Evolutionary conservation across 805 yeast species (phyloP).

Genomic region (Wickerhamiella qilinensis): DNA sequence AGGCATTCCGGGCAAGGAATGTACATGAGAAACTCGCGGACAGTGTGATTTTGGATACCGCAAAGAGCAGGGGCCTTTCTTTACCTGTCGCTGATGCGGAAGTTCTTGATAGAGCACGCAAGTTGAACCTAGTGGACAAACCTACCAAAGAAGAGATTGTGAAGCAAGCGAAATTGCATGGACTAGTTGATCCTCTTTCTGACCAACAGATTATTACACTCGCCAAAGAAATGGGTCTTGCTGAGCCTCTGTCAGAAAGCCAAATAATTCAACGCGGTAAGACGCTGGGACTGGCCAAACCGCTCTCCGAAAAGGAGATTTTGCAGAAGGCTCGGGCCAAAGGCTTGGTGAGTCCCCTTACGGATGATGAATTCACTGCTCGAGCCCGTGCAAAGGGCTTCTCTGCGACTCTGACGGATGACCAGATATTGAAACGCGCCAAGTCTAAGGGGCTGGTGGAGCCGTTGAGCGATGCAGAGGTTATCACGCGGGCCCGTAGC

Average conservation of each 20-base stretch:
- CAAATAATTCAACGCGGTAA: constrained; percentile 13
- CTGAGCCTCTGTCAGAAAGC: constrained; percentile 3
- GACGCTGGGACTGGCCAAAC: constrained; percentile 9
- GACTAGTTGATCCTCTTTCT: constrained; percentile 12
- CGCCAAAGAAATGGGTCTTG: constrained; percentile 7
- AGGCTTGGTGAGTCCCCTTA: constrained; percentile 6
- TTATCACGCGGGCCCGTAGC: constrained; percentile 8
- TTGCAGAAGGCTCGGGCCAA: constrained; percentile 3
- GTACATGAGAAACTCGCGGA: constrained; percentile 27
- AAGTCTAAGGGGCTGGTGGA: constrained; percentile 7
- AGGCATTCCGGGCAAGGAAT: too few relatives aligned
- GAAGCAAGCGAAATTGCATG: constrained; percentile 12
- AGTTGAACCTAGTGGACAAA: constrained; percentile 6
- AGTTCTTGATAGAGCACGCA: constrained; percentile 9
- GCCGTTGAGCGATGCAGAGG: constrained; percentile 5
- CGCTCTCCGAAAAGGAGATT: constrained; percentile 4
- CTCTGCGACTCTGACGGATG: constrained; percentile 4
- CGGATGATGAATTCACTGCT: constrained; percentile 1
- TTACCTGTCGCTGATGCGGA: constrained; percentile 2
- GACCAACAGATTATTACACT: not conserved
- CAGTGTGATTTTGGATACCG: constrained; percentile 25
- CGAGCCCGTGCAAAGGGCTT: constrained; percentile 6
- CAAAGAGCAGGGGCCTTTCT: constrained; percentile 14
- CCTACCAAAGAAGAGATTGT: constrained; percentile 2
- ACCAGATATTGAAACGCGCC: constrained; percentile 13